These are phyloP conservation scores for Thinopyrum obtusiflorum DNA, from an alignment of 202 grass and related monocot species.

Conservation along the genomic window DNA sequence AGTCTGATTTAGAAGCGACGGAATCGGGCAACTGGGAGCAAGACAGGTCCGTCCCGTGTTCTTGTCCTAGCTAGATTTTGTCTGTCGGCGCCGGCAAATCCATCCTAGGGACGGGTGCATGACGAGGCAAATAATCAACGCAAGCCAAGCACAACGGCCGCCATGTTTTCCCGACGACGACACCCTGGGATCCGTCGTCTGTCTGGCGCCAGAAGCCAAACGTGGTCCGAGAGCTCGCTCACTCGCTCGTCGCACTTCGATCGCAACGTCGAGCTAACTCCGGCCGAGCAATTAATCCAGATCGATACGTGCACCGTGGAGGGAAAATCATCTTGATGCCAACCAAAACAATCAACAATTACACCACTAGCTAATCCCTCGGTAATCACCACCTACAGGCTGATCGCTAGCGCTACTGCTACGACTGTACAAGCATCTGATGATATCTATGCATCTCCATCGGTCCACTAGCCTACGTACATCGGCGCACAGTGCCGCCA, in stretches of 20 bases:
- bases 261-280: neutral
- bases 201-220: neutral
- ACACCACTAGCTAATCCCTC: neutral
- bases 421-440: neutral
- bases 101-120: too few species aligned
- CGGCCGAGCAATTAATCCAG: neutral
- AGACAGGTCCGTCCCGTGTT: too few species aligned
- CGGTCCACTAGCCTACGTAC: neutral
- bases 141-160: neutral
- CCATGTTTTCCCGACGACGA: too few species aligned
- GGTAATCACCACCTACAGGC: neutral
- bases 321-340: neutral
- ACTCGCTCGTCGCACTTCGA: too few species aligned
- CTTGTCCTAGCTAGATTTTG: too few species aligned
- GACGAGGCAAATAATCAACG: too few species aligned
- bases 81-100: too few species aligned
- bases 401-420: neutral
- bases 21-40: too few species aligned
- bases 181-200: too few species aligned
- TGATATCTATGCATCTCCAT: conserved; percentile 1
- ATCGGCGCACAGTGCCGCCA: neutral
- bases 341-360: conserved; percentile 3
- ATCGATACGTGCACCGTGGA: neutral
- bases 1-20: neutral
- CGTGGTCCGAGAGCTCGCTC: neutral